phyloP scores from a whole-genome alignment of 805 yeast genomes.

The Ogataea corticis region DNA sequence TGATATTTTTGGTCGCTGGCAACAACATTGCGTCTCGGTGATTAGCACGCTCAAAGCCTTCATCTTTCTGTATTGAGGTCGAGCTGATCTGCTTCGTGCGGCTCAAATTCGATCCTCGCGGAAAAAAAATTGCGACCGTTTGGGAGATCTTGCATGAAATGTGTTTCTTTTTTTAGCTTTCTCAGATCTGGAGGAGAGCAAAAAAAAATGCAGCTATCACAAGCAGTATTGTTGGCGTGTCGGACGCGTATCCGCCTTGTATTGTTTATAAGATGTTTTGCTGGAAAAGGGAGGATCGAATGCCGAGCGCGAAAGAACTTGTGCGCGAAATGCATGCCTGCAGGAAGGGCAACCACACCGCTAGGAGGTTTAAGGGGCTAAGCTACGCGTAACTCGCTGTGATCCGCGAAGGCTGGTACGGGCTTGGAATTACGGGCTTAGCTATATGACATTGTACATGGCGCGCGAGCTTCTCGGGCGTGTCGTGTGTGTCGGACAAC shows the following conservation, averaged over 20 bases:
- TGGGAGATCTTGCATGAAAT: not conserved
- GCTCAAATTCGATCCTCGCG: slow-evolving; percentile 3
- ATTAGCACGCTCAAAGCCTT: not conserved
- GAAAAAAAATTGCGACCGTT: not conserved
- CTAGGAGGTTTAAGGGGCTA: no score
- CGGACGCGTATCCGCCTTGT: not conserved
- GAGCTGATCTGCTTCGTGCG: slow-evolving; percentile 1
- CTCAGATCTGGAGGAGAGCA: not conserved
- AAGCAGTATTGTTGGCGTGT: not conserved
- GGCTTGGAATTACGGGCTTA: no score
- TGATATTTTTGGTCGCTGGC: no score
- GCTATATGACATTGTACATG: no score
- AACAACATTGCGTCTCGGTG: no score
- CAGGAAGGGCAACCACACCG: no score
- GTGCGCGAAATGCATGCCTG: no score
- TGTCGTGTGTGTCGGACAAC: no score
- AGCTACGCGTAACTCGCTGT: no score
- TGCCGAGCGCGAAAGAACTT: not conserved
- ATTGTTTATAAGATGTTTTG: no score
- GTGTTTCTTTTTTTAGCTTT: slow-evolving; percentile 5
- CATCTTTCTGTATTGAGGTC: not conserved
- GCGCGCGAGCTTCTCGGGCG: no score
- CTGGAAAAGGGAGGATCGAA: not conserved
- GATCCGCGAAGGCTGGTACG: no score
- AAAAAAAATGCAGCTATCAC: not conserved